Conservation (phyloP, 306 rosid genomes). For the Gastrolobium bilobum region DNA sequence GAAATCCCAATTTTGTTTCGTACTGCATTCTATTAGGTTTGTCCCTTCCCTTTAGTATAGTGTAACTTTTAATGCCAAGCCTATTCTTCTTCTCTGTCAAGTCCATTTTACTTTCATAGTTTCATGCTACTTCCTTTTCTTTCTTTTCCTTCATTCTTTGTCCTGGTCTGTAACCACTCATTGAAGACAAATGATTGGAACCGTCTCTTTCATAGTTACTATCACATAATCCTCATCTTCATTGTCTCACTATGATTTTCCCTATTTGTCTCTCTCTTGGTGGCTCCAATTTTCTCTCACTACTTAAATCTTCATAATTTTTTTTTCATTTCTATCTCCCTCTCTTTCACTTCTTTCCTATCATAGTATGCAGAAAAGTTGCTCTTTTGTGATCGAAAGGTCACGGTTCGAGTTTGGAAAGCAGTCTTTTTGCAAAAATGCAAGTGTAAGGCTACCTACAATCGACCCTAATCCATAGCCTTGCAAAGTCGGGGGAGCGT, state of each 20-base stretch:
- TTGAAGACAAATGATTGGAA: background rate
- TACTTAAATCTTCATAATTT: background rate
- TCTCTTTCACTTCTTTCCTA: background rate
- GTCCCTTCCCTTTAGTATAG: background rate
- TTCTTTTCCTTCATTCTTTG: conserved; percentile 6
- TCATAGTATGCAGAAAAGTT: background rate
- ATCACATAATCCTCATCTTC: background rate
- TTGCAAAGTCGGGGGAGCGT: too few species aligned
- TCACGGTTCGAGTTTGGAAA: too few species aligned
- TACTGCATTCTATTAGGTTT: conserved; percentile 15
- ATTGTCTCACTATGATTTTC: conserved; percentile 6
- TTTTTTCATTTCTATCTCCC: background rate
- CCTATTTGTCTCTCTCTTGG: background rate
- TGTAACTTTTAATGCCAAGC: background rate
- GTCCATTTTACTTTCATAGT: background rate
- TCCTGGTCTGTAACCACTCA: background rate
- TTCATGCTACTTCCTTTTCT: conserved; percentile 3
- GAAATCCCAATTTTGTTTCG: conserved; percentile 22
- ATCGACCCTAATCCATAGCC: too few species aligned
- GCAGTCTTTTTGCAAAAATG: too few species aligned
- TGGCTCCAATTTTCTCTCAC: conserved; percentile 21
- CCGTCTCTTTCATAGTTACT: background rate
- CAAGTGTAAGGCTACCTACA: too few species aligned
- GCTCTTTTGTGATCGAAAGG: too few species aligned
- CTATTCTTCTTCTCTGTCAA: background rate